Conservation (phyloP, 2,329 filamentous ascomycete species). For the Microthyrium microscopicum region DNA sequence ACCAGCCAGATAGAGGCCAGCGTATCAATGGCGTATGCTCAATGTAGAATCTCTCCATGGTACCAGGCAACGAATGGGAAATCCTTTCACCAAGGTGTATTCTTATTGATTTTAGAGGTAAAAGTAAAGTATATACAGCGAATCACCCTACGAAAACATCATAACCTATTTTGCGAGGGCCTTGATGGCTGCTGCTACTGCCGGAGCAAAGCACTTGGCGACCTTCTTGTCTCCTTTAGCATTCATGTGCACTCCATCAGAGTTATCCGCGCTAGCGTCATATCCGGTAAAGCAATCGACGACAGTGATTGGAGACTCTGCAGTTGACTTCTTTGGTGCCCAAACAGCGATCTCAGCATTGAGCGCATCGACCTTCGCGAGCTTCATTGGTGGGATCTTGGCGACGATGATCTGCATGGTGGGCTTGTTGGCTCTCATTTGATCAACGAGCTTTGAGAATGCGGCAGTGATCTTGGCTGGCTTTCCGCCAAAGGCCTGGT, state of each 20-base stretch:
- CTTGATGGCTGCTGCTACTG: too few relatives aligned
- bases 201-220: too few relatives aligned
- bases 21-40: too few relatives aligned
- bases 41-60: too few relatives aligned
- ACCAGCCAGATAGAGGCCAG: too few relatives aligned
- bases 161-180: too few relatives aligned
- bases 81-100: too few relatives aligned
- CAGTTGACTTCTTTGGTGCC: constrained; percentile 14
- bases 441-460: constrained; percentile 24
- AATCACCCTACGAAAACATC: too few relatives aligned
- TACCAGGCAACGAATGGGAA: too few relatives aligned
- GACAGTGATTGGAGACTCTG: constrained; percentile 16
- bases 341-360: constrained; percentile 18
- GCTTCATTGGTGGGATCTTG: not conserved
- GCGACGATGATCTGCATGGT: constrained; percentile 25
- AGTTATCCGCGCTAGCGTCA: constrained; percentile 14
- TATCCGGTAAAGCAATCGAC: constrained; percentile 22
- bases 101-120: too few relatives aligned
- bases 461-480: constrained; percentile 18
- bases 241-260: constrained; percentile 21
- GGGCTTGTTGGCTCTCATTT: constrained; percentile 22
- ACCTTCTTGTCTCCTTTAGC: too few relatives aligned
- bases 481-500: not conserved
- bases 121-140: too few relatives aligned
- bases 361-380: constrained; percentile 10